phyloP scores from a whole-genome alignment of 148 eudicot genomes.

The Camellia sinensis region DNA sequence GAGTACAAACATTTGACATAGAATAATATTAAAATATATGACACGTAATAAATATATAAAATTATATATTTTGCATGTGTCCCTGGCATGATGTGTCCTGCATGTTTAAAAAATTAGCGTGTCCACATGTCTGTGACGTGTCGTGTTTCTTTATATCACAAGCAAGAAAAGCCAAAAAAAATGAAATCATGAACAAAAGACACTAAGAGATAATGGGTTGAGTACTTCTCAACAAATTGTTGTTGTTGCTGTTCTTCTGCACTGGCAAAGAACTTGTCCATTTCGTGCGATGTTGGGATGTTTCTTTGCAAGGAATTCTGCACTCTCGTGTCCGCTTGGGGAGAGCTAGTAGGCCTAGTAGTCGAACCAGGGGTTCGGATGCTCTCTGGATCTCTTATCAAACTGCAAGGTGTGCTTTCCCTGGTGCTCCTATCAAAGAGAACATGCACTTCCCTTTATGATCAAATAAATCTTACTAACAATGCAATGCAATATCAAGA shows the following conservation, averaged over 20 bases:
- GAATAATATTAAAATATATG: no score
- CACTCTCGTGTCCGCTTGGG: constrained; percentile 13
- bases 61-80: no score
- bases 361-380: constrained; percentile 44
- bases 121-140: no score
- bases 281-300: constrained; percentile 37
- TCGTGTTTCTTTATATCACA: background rate
- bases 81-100: no score
- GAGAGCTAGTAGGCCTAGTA: constrained; percentile 27
- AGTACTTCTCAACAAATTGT: constrained; percentile 46
- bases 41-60: no score
- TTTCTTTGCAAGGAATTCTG: constrained; percentile 23
- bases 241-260: constrained; percentile 38
- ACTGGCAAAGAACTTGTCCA: constrained; percentile 43
- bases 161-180: background rate
- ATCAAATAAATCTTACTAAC: background rate
- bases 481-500: background rate
- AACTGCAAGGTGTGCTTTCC: constrained; percentile 63
- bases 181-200: background rate
- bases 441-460: constrained; percentile 2
- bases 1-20: no score
- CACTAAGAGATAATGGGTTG: background rate
- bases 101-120: no score
- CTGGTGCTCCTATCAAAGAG: constrained; percentile 42
- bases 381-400: constrained; percentile 40